Base-by-base conservation (phyloP, 2,329 filamentous ascomycete species). In the Sclerotinia spermophila region DNA sequence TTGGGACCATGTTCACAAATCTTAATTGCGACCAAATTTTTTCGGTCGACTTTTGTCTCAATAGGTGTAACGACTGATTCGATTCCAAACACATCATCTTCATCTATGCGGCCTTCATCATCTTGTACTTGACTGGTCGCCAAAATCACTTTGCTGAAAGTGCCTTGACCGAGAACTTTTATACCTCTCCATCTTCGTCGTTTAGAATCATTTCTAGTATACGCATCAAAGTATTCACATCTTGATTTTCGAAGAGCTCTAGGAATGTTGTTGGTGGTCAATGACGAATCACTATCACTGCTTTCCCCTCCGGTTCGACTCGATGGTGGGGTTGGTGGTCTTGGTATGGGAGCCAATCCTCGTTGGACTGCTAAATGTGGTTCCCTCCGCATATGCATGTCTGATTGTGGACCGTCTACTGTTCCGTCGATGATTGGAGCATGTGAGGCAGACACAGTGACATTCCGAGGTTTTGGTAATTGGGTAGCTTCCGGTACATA, bases 1-100 rank as follows among this genome's bases (percentile, higher is more conserved):
- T 93, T 93, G 1, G 96, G 95, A 5, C 95, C 96, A 81, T 97
- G 94, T 80, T 97, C 93, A 79, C 96, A 95, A 59, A 99, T 89
- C 81, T 99, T 99, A 78, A 99, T 89, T 1, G 96, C 96, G 4
- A 98, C 96, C 21, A 99, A 84, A 67, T 92, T 92, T 77, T 90
- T 92, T n/a, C 90, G 89, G 73, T 92, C 84, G 62, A 88, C 81
- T 79, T 79, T 85, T 24, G 72, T 42, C 53, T 79, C 76, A n/a
- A 70, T 61, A 79, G 74, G 74, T 81, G 77, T 76, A 77, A 71
- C 76, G 61, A 75, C 68, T 73, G 79, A 71, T 74, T 58, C 70
- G 60, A 59, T 74, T 42, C 72, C 74, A 72, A 76, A 78, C 8
- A 78, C 77, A 72, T 77, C 75, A 69, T 80, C 77, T 69, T 82